phyloP scores from a whole-genome alignment of 164 flowering plant species.

The Tetracentron sinense region DNA sequence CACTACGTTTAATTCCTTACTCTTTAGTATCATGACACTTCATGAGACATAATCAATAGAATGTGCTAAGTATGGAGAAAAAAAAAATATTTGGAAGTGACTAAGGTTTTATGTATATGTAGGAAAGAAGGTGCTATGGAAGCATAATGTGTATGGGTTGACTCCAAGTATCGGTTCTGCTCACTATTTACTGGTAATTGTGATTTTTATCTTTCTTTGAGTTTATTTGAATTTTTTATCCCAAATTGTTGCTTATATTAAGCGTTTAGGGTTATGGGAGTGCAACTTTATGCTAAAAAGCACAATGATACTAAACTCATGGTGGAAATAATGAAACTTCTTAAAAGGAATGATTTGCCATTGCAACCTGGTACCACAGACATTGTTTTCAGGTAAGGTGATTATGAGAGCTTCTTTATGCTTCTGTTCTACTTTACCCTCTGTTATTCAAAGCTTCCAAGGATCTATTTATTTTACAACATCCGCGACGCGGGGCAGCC shows the following conservation, averaged over 20 bases:
- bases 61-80: too few species aligned
- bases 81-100: too few species aligned
- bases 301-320: conserved; percentile 65
- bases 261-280: conserved; percentile 11
- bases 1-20: too few species aligned
- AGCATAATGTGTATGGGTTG: conserved; percentile 80
- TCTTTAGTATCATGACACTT: too few species aligned
- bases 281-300: conserved; percentile 72
- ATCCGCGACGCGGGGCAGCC: too few species aligned
- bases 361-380: conserved; percentile 92
- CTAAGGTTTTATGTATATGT: too few species aligned
- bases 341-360: conserved; percentile 66
- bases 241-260: background rate
- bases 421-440: background rate
- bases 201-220: conserved; percentile 3
- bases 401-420: background rate
- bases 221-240: background rate
- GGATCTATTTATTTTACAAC: background rate
- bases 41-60: too few species aligned
- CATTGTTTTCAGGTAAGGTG: conserved; percentile 74
- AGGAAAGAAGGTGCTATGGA: conserved; percentile 79
- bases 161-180: conserved; percentile 71
- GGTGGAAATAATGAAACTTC: conserved; percentile 64
- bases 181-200: conserved; percentile 68
- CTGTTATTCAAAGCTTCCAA: background rate